Evolutionary conservation across 2,329 filamentous ascomycete genomes (phyloP), one percentile per base, ranked within the genome.

Genomic region (Alternaria postmessia): DNA sequence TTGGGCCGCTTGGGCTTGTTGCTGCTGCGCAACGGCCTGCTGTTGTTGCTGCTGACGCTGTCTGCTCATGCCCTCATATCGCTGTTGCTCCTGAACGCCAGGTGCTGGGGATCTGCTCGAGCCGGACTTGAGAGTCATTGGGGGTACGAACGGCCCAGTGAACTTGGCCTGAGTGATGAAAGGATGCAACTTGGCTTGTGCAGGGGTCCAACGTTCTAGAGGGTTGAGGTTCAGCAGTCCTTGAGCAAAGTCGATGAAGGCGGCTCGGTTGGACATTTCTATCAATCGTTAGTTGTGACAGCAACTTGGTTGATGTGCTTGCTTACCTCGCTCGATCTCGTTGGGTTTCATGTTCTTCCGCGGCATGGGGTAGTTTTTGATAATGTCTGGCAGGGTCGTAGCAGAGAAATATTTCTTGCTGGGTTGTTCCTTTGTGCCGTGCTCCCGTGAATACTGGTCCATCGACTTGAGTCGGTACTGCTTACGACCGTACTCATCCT

Each of bases 331-430:
- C 72, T 99, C 95, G 66, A 99, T 90, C 81, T 99, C 95, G 69
- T 89, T 91, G 78, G 91, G 93, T 83, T 99, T 99, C 95, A 99
- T 99, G 75, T 97, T 97, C 83, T 99, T 99, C 73, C 95, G 87
- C 48, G 95, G 95, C 94, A 99, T 97, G 6, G 95, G 91, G 76
- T 99, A 99, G 57, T 92, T 93, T 77, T 96, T 93, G 81, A 99
- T 98, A 66, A 99, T 99, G 68, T 99, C 95, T 4, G 94, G 94
- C 54, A 99, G 82, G 1, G 93, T 96, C 41, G 89, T 97, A 36
- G 94, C 93, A 71, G 94, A 92, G 82, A 99, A 99, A 79, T 99
- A 99, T 81, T 98, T 98, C 84, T 99, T 99, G 87, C 95, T 99
- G 22, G 95, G 95, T 78, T 98, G 95, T 79, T 99, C 95, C 78